Conservation (phyloP, 208 protist species). For the Entamoeba histolytica region DNA sequence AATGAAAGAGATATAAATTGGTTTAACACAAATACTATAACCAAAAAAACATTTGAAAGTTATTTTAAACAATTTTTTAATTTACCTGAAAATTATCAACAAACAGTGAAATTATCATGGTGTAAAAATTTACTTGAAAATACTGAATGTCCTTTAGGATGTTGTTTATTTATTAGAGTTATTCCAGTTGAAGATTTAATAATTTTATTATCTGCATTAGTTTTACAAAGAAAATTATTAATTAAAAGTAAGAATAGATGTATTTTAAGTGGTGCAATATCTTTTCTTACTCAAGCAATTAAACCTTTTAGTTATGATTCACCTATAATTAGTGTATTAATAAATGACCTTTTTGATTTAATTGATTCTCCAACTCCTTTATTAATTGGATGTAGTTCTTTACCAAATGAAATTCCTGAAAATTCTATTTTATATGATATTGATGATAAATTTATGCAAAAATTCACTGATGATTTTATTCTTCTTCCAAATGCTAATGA, state of each 20-base stretch:
- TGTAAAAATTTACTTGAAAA: not conserved
- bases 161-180: not conserved
- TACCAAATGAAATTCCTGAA: not conserved
- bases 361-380: not conserved
- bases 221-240: not conserved
- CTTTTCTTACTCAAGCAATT: not conserved
- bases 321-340: not conserved
- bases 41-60: not conserved
- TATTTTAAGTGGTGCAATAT: not conserved
- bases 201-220: not conserved
- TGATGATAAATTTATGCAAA: not conserved
- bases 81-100: not conserved
- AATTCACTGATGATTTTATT: not conserved
- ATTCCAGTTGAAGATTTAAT: not conserved
- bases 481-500: not conserved
- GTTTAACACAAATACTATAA: not conserved
- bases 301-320: not conserved
- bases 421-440: not conserved
- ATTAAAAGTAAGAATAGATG: not conserved
- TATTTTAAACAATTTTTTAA: not conserved
- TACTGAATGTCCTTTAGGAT: not conserved
- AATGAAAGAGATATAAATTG: not conserved
- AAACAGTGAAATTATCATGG: not conserved
- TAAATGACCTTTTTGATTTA: not conserved
- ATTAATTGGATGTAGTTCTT: not conserved